Base-by-base conservation (phyloP, 768 basidiomycete genomes). In the Termitomyces sp. region DNA sequence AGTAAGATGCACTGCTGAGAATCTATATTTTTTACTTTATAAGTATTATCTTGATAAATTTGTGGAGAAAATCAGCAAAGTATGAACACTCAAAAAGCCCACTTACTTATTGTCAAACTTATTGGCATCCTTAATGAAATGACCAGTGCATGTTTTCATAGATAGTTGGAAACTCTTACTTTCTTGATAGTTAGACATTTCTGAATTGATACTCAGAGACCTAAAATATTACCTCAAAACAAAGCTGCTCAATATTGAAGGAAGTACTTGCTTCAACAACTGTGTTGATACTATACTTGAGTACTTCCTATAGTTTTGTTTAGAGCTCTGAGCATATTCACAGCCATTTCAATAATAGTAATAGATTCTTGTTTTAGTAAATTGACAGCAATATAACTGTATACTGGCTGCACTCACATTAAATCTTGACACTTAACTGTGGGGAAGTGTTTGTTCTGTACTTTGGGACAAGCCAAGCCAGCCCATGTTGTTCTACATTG, bases 11-110 rank as follows among this genome's bases (percentile, higher is more conserved):
- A 78, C 60, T 89, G 87, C 60, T 89, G 87, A 7, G 89, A 87
- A 63, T 89, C 86, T 86, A 89, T 89, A 66, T 75, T 81, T 58
- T 72, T 80, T 14, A 88, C 87, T 68, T 90, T 87, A 5, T 87
- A 79, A 1, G 89, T 87, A 41, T 82, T 86, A 88, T 79, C 42
- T 79, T 82, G 75, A 90, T 90, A 65, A 88, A 87, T 55, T 74
- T 76, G 17, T 21, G 35, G 37, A 21, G 12, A 30, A 44, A 37
- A 23, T 41, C 40, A 23, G n/a, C 35, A 3, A 4, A 11, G 8
- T 17, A n/a, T 47, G 45, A 21, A 23, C 23, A 12, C 14, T 17
- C 31, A n/a, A n/a, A n/a, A 46, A 10, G 5, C 2, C 11, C 26
- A 62, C 63, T n/a, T 62, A 75, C 66, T 70, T 73, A 64, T 87